Evolutionary conservation across 1,284 basidiomycete genomes (phyloP), one percentile per base, ranked within the genome.

Genomic region (Fomitopsis pinicola): DNA sequence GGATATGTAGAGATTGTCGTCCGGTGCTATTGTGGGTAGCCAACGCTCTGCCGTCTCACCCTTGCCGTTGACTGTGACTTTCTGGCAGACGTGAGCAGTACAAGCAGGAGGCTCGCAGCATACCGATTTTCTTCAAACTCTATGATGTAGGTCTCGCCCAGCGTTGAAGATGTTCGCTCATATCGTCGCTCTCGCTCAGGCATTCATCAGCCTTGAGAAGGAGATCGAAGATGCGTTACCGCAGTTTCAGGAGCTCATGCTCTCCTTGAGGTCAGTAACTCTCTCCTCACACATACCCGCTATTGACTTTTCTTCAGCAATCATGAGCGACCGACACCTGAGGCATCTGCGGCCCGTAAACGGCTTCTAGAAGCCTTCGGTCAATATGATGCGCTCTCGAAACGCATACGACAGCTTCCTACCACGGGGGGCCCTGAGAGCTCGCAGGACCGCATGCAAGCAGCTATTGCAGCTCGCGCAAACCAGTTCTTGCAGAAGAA

Each of bases 361-460:
- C 85, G 87, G 17, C 82, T 98, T 10, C 74, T 97, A 8, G 88
- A 92, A 53, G 85, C 90, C 2, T 95, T 97, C 73, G 82, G 88
- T 7, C 87, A 91, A 61, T 98, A 98, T 74, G 97, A 99, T 69
- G 84, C 86, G 50, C 77, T 98, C 5, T 85, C 94, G 0, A 97
- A 96, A 71, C 87, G 89, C 38, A 92, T 98, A 67, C 84, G 86
- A 57, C 80, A 78, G 62, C 75, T 97, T 22, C 89, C 91, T 0
- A 87, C 81, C 66, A 72, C 80, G 3, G 78, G 78, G 28, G 80
- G 80, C 1, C 76, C 80, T 2, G 88, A 86, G 1, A 86, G 87
- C 61, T 90, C 91, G 12, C 94, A 97, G 71, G 89, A 93, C 64
- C 82, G 89, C 15, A 83, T 98, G 9, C 94, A 97, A 72, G 78